These are phyloP conservation scores for Sicyos edulis DNA, from an alignment of 306 rosid species.

Conservation along the genomic window DNA sequence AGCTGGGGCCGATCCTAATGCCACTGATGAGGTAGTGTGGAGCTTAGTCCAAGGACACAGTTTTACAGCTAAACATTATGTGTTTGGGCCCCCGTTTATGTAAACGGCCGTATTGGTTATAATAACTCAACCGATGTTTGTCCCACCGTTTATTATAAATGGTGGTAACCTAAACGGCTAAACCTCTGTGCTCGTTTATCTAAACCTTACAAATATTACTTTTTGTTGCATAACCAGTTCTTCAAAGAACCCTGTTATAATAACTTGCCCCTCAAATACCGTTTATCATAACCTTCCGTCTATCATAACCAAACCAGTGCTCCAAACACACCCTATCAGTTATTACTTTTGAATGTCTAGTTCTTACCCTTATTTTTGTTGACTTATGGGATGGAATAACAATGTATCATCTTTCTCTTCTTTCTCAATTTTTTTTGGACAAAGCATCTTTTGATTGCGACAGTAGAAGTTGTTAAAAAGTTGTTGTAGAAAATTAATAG, in stretches of 20 bases:
- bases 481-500: background rate
- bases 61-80: background rate
- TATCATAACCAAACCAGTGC: no score
- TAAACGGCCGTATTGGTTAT: no score
- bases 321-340: background rate
- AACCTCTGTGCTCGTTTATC: no score
- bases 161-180: no score
- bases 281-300: no score
- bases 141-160: no score
- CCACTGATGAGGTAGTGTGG: slow-evolving; percentile 60
- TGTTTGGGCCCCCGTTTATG: no score
- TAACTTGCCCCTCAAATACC: no score
- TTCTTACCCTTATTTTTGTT: background rate
- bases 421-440: background rate
- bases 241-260: no score
- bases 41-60: background rate
- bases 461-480: background rate
- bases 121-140: no score
- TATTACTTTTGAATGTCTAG: background rate
- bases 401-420: background rate
- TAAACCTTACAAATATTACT: no score
- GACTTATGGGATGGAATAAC: background rate
- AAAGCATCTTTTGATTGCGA: background rate
- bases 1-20: slow-evolving; percentile 87
- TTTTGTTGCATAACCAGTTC: no score